phyloP scores from a whole-genome alignment of 305 asterid genomes.

The Rubia peregrina region DNA sequence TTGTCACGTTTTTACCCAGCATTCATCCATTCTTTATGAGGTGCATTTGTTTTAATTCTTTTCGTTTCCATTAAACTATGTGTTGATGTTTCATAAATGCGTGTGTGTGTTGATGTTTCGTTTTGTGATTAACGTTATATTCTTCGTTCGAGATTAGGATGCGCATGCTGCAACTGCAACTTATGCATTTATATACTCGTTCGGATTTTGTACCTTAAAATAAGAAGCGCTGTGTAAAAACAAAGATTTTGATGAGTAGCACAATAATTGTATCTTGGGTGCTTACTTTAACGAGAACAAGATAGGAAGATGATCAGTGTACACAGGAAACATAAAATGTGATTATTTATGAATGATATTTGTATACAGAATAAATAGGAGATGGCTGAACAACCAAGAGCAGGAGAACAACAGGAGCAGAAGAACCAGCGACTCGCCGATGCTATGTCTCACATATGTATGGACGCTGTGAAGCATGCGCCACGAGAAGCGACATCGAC shows the following conservation, averaged over 20 bases:
- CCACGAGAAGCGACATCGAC: constrained; percentile 24
- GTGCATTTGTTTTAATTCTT: not conserved
- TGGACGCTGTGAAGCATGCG: constrained; percentile 19
- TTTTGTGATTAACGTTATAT: no score
- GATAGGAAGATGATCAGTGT: not conserved
- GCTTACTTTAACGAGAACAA: no score
- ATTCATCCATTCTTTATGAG: not conserved
- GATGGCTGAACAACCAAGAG: constrained; percentile 31
- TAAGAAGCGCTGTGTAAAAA: no score
- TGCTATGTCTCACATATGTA: constrained; percentile 17
- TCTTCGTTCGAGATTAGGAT: not conserved
- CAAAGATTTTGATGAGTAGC: no score
- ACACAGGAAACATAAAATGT: not conserved
- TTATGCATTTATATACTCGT: not conserved
- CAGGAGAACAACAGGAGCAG: constrained; percentile 35
- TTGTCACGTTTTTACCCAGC: no score
- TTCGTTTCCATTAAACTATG: not conserved
- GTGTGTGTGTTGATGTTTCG: no score
- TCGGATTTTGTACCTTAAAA: not conserved
- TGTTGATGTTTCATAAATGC: not conserved
- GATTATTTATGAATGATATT: not conserved
- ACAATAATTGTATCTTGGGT: no score
- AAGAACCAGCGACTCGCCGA: constrained; percentile 13
- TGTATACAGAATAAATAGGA: not conserved
- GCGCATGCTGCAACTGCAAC: not conserved